Evolutionary conservation across 2,329 filamentous ascomycete species (phyloP).

Genomic region (Exophiala lecanii-corni): DNA sequence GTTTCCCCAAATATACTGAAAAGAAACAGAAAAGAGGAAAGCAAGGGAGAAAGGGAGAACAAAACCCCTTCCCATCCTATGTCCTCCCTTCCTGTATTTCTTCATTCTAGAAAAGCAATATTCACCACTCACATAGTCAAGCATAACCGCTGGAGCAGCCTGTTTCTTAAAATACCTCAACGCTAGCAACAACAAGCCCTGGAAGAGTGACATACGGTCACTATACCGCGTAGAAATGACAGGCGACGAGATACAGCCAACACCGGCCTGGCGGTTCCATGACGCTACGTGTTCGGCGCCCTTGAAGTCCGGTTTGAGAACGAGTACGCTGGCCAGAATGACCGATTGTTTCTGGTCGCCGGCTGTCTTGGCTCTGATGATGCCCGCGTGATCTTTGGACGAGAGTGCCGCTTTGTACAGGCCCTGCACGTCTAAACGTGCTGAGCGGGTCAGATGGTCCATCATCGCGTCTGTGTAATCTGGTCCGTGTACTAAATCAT

Average conservation of each 20-base stretch:
- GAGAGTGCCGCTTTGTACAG: slow-evolving; percentile 72
- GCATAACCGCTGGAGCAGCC: slow-evolving; percentile 65
- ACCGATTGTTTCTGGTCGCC: slow-evolving; percentile 55
- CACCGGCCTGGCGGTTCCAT: slow-evolving; percentile 53
- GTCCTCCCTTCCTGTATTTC: too few species aligned
- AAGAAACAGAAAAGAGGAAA: too few species aligned
- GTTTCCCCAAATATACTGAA: too few species aligned
- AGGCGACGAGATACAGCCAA: slow-evolving; percentile 75
- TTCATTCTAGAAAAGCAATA: not conserved
- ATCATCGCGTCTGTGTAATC: slow-evolving; percentile 71
- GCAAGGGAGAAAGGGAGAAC: too few species aligned
- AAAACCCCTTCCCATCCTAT: too few species aligned
- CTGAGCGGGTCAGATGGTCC: slow-evolving; percentile 67
- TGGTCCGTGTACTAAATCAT: slow-evolving; percentile 76
- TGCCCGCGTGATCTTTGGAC: slow-evolving; percentile 68
- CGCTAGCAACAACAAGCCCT: slow-evolving; percentile 75
- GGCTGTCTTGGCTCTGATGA: slow-evolving; percentile 73
- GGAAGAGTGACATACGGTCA: slow-evolving; percentile 66
- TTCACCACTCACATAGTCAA: slow-evolving; percentile 67
- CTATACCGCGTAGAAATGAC: slow-evolving; percentile 65
- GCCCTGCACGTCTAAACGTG: slow-evolving; percentile 71
- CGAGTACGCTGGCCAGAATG: slow-evolving; percentile 73
- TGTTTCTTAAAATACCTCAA: slow-evolving; percentile 77
- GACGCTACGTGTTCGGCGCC: slow-evolving; percentile 67
- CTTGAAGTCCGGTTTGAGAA: slow-evolving; percentile 66